Base-by-base conservation (phyloP, 2,329 filamentous ascomycete species). In the Drechslerella stenobrocha region DNA sequence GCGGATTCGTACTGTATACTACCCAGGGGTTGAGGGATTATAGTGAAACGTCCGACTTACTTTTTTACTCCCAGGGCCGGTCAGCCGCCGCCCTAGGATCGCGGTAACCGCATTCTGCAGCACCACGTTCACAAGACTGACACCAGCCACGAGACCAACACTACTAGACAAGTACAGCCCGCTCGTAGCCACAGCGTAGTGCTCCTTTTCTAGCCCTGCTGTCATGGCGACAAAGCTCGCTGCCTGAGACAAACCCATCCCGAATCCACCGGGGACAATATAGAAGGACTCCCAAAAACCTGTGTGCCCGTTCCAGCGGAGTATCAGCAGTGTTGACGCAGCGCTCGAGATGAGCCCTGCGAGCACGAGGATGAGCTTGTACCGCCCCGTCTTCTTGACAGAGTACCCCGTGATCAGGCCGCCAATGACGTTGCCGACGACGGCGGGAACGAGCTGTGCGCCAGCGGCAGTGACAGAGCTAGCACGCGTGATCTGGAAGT, bases 341-440 rank as follows among this genome's bases (percentile, higher is more conserved):
- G 51, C 24, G 2, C 34, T 69, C 3, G 56, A 69, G 24, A 61
- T 47, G 2, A 61, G n/a, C 8, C 56, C 57, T 0, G 82, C 80
- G 0, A 82, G 50, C 0, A 83, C 76, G 0, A 84, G 77, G 0
- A 84, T 77, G 0, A 74, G 70, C 64, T 84, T 86, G 74, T 86
- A 87, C 0, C 78, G 78, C 0, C 85, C 84, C 0, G 83, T 87
- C 18, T 76, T 78, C 37, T 80, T 79, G 71, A 87, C 86, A 48
- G 80, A 77, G 0, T 77, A 72, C 0, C 87, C 86, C 0, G 84
- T 80, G 0, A 85, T 40, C 1, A 89, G 76, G 0, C 84, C 84
- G 0, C 85, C 86, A 0, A 83, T 64, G 0, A 86, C 82, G 71
- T 89, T 89, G 0, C 86, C 87, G 0, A 82, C 75, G 0, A 89